Percentiles rank a stretch among this genome's conserved stretches.
Conservation (phyloP, 2,329 filamentous ascomycete species). For the Colletotrichum tropicicola region DNA sequence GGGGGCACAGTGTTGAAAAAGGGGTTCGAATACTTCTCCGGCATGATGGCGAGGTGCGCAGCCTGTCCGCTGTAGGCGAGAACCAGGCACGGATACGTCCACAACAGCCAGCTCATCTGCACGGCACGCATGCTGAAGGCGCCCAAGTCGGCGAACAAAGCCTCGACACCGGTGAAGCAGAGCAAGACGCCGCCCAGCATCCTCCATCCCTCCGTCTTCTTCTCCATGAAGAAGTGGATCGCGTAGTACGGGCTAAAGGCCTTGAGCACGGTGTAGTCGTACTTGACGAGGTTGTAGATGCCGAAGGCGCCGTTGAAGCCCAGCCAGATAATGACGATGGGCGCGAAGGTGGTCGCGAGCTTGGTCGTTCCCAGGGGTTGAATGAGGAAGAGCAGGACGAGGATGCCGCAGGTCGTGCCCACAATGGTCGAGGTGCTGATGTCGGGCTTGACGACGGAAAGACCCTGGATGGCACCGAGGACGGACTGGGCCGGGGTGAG, state of each 20-base stretch:
- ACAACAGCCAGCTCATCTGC: conserved; percentile 76
- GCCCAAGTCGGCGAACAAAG: conserved; percentile 80
- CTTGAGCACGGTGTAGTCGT: conserved; percentile 63
- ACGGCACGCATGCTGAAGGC: conserved; percentile 77
- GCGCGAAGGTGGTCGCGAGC: conserved; percentile 69
- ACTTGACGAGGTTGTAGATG: conserved; percentile 66
- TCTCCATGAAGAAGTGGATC: conserved; percentile 67
- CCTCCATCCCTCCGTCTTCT: conserved; percentile 68
- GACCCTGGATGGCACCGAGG: conserved; percentile 73
- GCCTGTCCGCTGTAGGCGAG: conserved; percentile 78
- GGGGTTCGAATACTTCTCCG: conserved; percentile 72
- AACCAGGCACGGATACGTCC: conserved; percentile 72
- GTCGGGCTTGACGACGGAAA: conserved; percentile 64
- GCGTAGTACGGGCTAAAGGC: conserved; percentile 69
- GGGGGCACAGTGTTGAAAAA: conserved; percentile 77
- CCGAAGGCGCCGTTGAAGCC: conserved; percentile 69
- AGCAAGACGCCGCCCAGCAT: conserved; percentile 77
- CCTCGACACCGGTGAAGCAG: conserved; percentile 81
- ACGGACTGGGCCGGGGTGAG: conserved; percentile 77
- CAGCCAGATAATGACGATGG: conserved; percentile 74
- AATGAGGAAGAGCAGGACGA: conserved; percentile 69
- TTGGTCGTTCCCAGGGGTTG: conserved; percentile 73
- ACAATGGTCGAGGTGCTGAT: conserved; percentile 67
- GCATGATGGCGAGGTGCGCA: conserved; percentile 68
- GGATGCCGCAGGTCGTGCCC: conserved; percentile 70